Conservation (phyloP, 305 asterid species). For the Solanum hybrid region DNA sequence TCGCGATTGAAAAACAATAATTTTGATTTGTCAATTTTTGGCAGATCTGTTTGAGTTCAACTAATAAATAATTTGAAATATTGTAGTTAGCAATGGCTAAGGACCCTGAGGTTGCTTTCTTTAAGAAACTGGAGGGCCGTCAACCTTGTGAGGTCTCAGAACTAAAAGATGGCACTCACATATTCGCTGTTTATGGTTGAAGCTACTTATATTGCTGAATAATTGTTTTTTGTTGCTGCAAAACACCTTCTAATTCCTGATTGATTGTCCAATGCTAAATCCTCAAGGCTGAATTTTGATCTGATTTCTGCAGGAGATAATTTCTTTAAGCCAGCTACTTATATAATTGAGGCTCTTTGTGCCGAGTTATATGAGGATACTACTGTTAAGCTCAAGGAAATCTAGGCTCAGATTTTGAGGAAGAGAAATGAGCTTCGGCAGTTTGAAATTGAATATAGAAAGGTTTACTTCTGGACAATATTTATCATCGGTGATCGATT, state of each 20-base stretch:
- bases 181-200: constrained; percentile 96
- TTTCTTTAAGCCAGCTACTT: constrained; percentile 85
- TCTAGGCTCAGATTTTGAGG: constrained; percentile 81
- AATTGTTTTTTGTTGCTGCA: constrained; percentile 11
- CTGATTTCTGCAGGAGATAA: constrained; percentile 68
- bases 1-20: neutral
- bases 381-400: constrained; percentile 66
- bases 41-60: neutral
- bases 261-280: neutral
- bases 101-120: constrained; percentile 97
- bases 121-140: constrained; percentile 91
- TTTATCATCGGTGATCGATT: neutral
- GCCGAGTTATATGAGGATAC: constrained; percentile 83
- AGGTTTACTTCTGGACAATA: constrained; percentile 30
- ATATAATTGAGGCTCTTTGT: constrained; percentile 84
- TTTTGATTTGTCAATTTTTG: neutral
- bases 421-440: constrained; percentile 89
- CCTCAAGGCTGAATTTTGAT: neutral
- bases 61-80: neutral
- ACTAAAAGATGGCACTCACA: constrained; percentile 92
- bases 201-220: constrained; percentile 21
- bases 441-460: constrained; percentile 89
- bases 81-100: constrained; percentile 89
- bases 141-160: constrained; percentile 97
- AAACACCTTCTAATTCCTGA: neutral